Evolutionary conservation across 164 flowering plant species (phyloP).

Genomic region (Chimonanthus praecox): DNA sequence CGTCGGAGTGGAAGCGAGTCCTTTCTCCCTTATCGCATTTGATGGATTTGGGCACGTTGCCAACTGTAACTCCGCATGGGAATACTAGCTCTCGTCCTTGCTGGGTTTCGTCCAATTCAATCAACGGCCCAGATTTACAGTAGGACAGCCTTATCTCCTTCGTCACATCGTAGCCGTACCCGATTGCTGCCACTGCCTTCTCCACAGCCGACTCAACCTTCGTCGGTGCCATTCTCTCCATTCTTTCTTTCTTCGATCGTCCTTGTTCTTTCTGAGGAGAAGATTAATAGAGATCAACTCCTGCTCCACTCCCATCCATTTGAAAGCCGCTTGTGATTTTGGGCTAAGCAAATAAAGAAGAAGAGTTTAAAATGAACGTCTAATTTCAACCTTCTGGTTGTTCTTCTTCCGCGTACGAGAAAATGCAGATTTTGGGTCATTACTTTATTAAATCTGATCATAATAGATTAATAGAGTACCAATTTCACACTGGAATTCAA

Average conservation of each 20-base stretch:
- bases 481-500: too few relatives aligned
- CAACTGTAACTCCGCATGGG: conserved; percentile 57
- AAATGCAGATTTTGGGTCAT: neutral
- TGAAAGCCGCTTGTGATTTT: neutral
- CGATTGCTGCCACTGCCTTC: conserved; percentile 69
- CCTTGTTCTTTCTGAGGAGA: neutral
- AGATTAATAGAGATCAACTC: too few relatives aligned
- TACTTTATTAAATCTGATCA: too few relatives aligned
- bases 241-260: neutral
- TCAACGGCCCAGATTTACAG: conserved; percentile 60
- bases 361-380: neutral
- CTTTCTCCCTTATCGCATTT: conserved; percentile 86
- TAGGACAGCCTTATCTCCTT: conserved; percentile 47
- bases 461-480: too few relatives aligned
- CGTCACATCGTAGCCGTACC: conserved; percentile 64
- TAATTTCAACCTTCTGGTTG: too few relatives aligned
- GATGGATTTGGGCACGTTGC: conserved; percentile 49
- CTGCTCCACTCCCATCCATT: too few relatives aligned
- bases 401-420: neutral
- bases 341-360: neutral
- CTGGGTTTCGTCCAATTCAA: conserved; percentile 41
- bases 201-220: conserved; percentile 62
- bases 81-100: conserved; percentile 40
- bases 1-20: conserved; percentile 73
- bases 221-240: conserved; percentile 4